phyloP scores from a whole-genome alignment of 257 asterid species.

The Ehretia macrophylla region DNA sequence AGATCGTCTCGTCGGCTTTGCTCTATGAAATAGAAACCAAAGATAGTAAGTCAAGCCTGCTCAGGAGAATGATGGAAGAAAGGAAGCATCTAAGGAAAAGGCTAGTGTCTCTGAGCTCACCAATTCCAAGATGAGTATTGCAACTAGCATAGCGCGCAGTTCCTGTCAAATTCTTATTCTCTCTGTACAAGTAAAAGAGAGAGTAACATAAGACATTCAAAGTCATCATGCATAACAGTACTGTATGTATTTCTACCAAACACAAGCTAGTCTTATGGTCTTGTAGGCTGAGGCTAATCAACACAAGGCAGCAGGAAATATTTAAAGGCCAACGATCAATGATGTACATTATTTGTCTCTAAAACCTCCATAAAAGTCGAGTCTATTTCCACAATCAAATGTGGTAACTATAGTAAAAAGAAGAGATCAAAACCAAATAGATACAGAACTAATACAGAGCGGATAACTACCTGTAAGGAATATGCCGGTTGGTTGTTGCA shows the following conservation, averaged over 20 bases:
- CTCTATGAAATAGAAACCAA: slow-evolving; percentile 20
- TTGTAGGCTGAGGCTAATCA: too few relatives aligned
- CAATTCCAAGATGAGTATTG: slow-evolving; percentile 97
- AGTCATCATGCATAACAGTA: not conserved
- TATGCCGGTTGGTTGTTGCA: slow-evolving; percentile 65
- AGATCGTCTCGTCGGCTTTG: slow-evolving; percentile 51
- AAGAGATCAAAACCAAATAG: not conserved
- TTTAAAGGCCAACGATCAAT: not conserved
- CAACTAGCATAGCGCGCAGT: slow-evolving; percentile 99
- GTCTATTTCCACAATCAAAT: too few relatives aligned
- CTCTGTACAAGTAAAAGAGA: slow-evolving; percentile 48
- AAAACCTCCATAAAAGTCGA: too few relatives aligned
- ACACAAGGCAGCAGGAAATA: too few relatives aligned
- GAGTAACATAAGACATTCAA: not conserved
- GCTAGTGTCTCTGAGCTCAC: slow-evolving; percentile 32
- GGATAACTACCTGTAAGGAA: slow-evolving; percentile 64
- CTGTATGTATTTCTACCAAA: not conserved
- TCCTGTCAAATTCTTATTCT: slow-evolving; percentile 92
- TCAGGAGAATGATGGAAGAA: not conserved
- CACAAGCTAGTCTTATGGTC: too few relatives aligned
- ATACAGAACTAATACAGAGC: not conserved
- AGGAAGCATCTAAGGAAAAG: not conserved
- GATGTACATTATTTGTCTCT: too few relatives aligned
- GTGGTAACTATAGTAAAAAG: too few relatives aligned
- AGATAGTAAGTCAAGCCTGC: not conserved